phyloP scores from a whole-genome alignment of 768 basidiomycete species.

The Lepiota venenata region DNA sequence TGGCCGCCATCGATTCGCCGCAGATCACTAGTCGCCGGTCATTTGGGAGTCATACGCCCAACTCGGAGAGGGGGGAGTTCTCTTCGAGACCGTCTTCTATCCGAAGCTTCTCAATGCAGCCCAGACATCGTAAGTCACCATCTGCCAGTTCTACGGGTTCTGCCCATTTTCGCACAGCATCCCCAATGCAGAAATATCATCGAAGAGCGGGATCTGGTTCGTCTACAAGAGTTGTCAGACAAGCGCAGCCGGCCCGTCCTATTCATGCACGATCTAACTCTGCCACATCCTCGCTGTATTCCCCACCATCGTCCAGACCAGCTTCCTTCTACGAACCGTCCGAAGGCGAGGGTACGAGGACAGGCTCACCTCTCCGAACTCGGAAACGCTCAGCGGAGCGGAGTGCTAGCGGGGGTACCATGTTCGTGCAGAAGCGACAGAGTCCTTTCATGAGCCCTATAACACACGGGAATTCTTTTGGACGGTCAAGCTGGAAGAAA shows the following conservation, averaged over 20 bases:
- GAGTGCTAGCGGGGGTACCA: slow-evolving; percentile 36
- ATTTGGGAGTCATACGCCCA: slow-evolving; percentile 80
- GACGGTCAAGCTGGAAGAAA: slow-evolving; percentile 85
- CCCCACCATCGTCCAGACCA: slow-evolving; percentile 71
- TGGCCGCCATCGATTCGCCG: slow-evolving; percentile 57
- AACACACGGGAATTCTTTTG: slow-evolving; percentile 38
- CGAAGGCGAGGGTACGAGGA: slow-evolving; percentile 63
- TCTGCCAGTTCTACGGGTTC: slow-evolving; percentile 78
- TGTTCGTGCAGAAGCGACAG: slow-evolving; percentile 78
- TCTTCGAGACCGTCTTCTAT: slow-evolving; percentile 82
- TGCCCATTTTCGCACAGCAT: slow-evolving; percentile 60
- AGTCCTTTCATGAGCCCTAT: slow-evolving; percentile 66
- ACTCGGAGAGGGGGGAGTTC: slow-evolving; percentile 77
- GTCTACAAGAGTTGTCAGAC: slow-evolving; percentile 76
- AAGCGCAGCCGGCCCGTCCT: slow-evolving; percentile 42
- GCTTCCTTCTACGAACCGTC: slow-evolving; percentile 76
- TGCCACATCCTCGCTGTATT: slow-evolving; percentile 73
- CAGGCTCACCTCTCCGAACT: slow-evolving; percentile 59
- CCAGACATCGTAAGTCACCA: slow-evolving; percentile 69
- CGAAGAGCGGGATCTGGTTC: slow-evolving; percentile 77
- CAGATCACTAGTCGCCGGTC: slow-evolving; percentile 66
- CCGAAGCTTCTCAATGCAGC: slow-evolving; percentile 69
- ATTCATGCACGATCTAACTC: slow-evolving; percentile 74
- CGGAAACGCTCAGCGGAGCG: slow-evolving; percentile 45
- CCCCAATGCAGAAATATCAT: slow-evolving; percentile 78